phyloP scores from a whole-genome alignment of 352 stramenopile species.

The Lagenidium giganteum region DNA sequence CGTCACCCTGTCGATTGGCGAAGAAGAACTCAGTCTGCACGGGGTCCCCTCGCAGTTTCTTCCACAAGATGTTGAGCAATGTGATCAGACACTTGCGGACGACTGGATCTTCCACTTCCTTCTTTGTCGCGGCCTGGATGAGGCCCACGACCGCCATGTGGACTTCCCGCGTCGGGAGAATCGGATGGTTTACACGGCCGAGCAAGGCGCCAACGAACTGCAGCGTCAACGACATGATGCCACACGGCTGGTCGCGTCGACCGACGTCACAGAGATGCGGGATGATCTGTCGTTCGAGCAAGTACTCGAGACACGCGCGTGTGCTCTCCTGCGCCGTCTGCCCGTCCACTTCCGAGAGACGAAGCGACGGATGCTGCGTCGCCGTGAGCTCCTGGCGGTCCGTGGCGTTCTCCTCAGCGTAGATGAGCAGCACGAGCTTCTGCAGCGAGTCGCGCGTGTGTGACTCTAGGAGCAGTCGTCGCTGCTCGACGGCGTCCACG shows the following conservation, averaged over 20 bases:
- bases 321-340: constrained; percentile 13
- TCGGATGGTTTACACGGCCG: constrained; percentile 78
- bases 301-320: constrained; percentile 76
- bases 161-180: constrained; percentile 74
- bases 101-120: constrained; percentile 78
- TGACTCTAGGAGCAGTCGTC: constrained; percentile 68
- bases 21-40: constrained; percentile 89
- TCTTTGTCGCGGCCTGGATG: constrained; percentile 72
- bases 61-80: constrained; percentile 80
- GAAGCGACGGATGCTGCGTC: constrained; percentile 1
- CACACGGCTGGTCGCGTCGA: constrained; percentile 56
- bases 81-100: constrained; percentile 81
- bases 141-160: constrained; percentile 77
- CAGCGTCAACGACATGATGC: constrained; percentile 82
- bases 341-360: no score
- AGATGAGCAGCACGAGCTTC: constrained; percentile 84
- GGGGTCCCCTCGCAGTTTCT: constrained; percentile 77
- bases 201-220: constrained; percentile 80
- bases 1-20: constrained; percentile 34
- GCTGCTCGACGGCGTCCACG: constrained; percentile 61
- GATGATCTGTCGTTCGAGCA: constrained; percentile 82
- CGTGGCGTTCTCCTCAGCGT: constrained; percentile 73
- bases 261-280: constrained; percentile 73
- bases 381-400: constrained; percentile 61
- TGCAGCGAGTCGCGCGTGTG: constrained; percentile 80